Evolutionary conservation across 2,329 filamentous ascomycete genomes (phyloP), one percentile per base, ranked within the genome.

Genomic region (Tetracladium maxilliforme): DNA sequence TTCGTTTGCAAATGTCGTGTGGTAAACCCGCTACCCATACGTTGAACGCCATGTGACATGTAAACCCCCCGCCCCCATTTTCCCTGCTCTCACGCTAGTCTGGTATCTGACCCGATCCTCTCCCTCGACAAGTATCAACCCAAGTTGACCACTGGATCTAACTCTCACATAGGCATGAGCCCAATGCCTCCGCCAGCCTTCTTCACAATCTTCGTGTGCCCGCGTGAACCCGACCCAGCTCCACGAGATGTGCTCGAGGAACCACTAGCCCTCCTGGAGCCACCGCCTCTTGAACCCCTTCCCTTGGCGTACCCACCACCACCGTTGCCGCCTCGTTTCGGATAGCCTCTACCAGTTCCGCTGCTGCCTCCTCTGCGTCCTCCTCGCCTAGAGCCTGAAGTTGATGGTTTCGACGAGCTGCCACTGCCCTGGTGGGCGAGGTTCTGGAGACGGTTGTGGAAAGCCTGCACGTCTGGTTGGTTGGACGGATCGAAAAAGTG

Each of bases 251-350:
- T n/a, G n/a, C n/a, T n/a, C n/a, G n/a, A n/a, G n/a, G n/a, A n/a
- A n/a, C n/a, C n/a, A n/a, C n/a, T n/a, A n/a, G n/a, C n/a, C n/a
- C n/a, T n/a, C n/a, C n/a, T n/a, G n/a, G 25, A 32, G 17, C 25
- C 25, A 10, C 14, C 18, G 17, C 26, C 33, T n/a, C 27, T 24
- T n/a, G 24, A 19, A 9, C 22, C 24, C 19, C 28, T 23, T 14
- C n/a, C 17, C 15, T 26, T 30, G 10, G 24, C 21, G 12, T 16
- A 23, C n/a, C 19, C 25, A 16, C 25, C 18, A 12, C 23, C 21
- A 15, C 22, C 15, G 12, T 25, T 28, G 13, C 24, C 16, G n/a
- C 21, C 16, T 13, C 24, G 12, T n/a, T 12, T 12, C 14, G 15
- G 15, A 10, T 19, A 22, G 11, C 20, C 9, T 15, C 19, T n/a